phyloP scores from a whole-genome alignment of 2,329 filamentous ascomycete genomes.

The Bipolaris zeicola region DNA sequence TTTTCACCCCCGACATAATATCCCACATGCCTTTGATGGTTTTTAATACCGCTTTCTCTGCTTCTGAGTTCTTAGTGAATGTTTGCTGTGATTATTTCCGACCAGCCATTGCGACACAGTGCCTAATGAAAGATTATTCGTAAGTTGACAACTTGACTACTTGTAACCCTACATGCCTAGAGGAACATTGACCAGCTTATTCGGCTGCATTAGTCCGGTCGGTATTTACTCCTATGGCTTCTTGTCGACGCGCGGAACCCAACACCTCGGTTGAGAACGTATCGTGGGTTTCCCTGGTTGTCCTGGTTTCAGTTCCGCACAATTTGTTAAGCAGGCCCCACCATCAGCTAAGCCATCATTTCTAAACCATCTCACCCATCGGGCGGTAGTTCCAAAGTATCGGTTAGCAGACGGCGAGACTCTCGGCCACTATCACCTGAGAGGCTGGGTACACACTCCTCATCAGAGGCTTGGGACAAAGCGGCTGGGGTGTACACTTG shows the following conservation, averaged over 20 bases:
- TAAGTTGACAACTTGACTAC: too few species aligned
- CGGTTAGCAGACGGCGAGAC: neutral
- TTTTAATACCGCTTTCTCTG: too few species aligned
- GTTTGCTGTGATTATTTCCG: too few species aligned
- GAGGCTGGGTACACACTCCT: neutral
- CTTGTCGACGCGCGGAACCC: neutral
- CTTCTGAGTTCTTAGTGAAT: too few species aligned
- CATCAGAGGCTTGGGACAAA: neutral
- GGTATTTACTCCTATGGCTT: neutral
- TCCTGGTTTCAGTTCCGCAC: slow-evolving; percentile 5
- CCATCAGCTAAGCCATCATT: slow-evolving; percentile 1
- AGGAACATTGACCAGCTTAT: too few species aligned
- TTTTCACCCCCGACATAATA: too few species aligned
- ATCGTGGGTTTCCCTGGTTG: neutral
- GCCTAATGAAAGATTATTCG: too few species aligned
- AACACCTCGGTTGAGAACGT: neutral
- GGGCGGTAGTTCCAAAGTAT: neutral
- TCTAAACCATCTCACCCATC: neutral
- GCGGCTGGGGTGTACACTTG: neutral
- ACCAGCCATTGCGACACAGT: too few species aligned
- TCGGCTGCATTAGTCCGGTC: neutral
- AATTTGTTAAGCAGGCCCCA: slow-evolving; percentile 10
- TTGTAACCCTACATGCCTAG: too few species aligned
- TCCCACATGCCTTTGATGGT: too few species aligned
- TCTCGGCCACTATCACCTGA: neutral